Evolutionary conservation across 2,329 filamentous ascomycete species (phyloP), one percentile per base, ranked within the genome.

Genomic region (Torrubiellomyces zombiae): DNA sequence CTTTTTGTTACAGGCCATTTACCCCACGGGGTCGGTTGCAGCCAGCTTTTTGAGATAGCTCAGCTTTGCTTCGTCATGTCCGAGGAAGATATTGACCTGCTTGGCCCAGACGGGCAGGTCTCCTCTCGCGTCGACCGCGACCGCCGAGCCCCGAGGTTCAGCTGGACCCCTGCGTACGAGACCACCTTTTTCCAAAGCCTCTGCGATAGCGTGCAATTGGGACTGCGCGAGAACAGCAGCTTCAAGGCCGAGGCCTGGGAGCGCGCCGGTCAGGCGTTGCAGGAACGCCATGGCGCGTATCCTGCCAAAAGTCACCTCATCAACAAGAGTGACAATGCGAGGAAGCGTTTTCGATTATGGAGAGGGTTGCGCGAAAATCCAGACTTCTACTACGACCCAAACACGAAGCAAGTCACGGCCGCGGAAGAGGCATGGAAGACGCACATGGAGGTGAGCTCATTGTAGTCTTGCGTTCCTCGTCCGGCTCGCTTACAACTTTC

Each of bases 241-340:
- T 70, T 71, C 54, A 70, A 71, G 45, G 53, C 60, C 11, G 64
- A 68, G 38, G 66, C 65, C 2, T 71, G 66, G 66, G 62, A 69
- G 28, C 61, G 63, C 34, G 66, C 66, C 22, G 56, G 59, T 28
- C 49, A 55, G 23, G 63, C 62, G 16, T 46, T 71, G 27, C 57
- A 62, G 45, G 60, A 64, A 16, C 56, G 56, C 27, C 66, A 70
- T 37, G 53, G 53, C 38, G 63, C 65, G 22, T 67, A 56, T 33
- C 63, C 65, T n/a, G 58, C 65, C 32, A 70, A 70, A 47, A 61
- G 56, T 36, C 66, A 71, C 27, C 58, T 71, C 18, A 67, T 71
- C 44, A 71, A 71, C 51, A 71, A 71, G 48, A 67, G 63, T 34
- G 66, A 71, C 46, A 71, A 71, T 43, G 66, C 66, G 30, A 57